These are phyloP conservation scores for Leishmania amazonensis DNA, from an alignment of 208 protist genomes.

Conservation along the genomic window DNA sequence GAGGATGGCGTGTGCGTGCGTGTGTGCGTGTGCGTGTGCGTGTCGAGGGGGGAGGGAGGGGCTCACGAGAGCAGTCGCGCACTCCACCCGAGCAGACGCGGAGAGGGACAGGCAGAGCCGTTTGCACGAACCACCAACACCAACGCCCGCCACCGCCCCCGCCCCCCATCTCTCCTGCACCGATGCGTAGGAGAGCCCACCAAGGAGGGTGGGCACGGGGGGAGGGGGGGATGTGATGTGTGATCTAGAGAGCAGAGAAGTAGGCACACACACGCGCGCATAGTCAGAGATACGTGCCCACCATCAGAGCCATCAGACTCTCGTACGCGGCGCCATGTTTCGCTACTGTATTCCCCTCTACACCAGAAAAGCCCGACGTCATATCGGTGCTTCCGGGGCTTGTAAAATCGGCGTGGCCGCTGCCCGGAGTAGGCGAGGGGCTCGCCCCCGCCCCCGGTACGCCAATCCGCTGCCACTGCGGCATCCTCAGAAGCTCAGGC, in stretches of 20 bases:
- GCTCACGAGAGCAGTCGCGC: background rate
- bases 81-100: background rate
- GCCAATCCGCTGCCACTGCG: background rate
- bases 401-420: background rate
- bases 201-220: background rate
- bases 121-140: background rate
- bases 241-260: background rate
- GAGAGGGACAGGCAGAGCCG: background rate
- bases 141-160: too few species aligned
- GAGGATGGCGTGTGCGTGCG: background rate
- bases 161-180: background rate
- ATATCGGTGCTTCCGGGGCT: background rate
- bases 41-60: background rate
- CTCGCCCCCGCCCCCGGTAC: background rate
- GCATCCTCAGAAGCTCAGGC: background rate
- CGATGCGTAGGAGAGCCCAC: background rate
- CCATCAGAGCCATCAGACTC: conserved; percentile 32
- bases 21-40: background rate
- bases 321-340: conserved; percentile 11
- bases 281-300: conserved; percentile 21
- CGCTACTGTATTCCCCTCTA: background rate
- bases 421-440: background rate
- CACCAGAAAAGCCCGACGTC: background rate
- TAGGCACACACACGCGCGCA: background rate
- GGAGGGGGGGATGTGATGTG: background rate